Base-by-base conservation (phyloP, 2,329 filamentous ascomycete genomes). In the Arthrobotrys musiformis region DNA sequence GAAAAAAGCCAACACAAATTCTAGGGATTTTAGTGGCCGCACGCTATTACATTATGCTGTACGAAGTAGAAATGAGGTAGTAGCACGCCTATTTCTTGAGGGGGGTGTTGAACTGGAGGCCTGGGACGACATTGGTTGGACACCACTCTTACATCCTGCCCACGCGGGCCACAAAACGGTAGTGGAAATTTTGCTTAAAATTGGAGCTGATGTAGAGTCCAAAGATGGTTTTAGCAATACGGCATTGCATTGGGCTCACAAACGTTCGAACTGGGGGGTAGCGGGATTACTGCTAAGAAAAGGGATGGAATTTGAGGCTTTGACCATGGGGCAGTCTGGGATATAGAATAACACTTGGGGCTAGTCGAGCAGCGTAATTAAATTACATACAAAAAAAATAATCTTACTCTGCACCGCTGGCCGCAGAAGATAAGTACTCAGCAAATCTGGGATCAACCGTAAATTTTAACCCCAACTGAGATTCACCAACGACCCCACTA, bases 91-190 rank as follows among this genome's bases (percentile, higher is more conserved):
- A 30, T 37, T 62, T 30, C 40, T 62, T 28, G 58, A 62, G 2
- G 40, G 5, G 2, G 22, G 37, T 19, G 58, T 40, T 1, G 22
- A 62, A 17, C 42, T 48, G 4, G 58, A 66, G 9, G 13, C 52
- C 26, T 30, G 28, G 26, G 30, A 60, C 30, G 69, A 28, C 13
- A 5, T 7, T 9, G 56, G 24, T n/a, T 4, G 35, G 19, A 61
- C 56, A 75, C 48, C 64, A n/a, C 76, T 82, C n/a, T 78, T 13
- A 7, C 60, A 24, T 26, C 79, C 81, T 26, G 70, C 80, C 19
- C 40, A 35, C 5, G 1, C 42, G 40, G 68, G 79, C 3, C 74
- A 80, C 61, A 44, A 33, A 42, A 44, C 24, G n/a, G 62, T 79
- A 40, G 78, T 80, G 15, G 50, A 58, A 37, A 22, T 78, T 17